Evolutionary conservation across 2,329 filamentous ascomycete genomes (phyloP), one percentile per base, ranked within the genome.

Genomic region (Botrytis porri): DNA sequence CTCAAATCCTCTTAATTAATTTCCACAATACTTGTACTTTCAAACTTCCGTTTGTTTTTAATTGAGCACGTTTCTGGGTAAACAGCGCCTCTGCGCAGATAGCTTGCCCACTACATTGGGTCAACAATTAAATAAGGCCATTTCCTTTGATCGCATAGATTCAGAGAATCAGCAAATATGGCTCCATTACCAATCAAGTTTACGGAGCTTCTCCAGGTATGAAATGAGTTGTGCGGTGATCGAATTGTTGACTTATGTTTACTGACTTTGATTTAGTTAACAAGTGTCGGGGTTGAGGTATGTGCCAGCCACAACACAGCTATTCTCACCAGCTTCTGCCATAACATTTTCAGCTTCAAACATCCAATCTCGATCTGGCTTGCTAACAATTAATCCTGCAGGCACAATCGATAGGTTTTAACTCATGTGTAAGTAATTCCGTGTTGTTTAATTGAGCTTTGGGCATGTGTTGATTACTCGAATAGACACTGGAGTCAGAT

Each of bases 401-500:
- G 90, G 88, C 87, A 81, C 83, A 85, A 78, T 91, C 91, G 75
- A 95, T 96, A 87, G 91, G 92, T 81, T 96, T 95, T 87, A 94
- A 95, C 84, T 92, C 92, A 83, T 95, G 92, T 86, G 92, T 95
- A 88, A 85, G 90, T 87, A 70, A 73, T 73, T 71, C 72, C 73
- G 73, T 67, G 75, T 32, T 41, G 7, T 63, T 54, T 67, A 71
- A 43, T 45, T 60, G 29, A 60, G n/a, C 54, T 45, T 62, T 59
- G n/a, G 25, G 20, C 45, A 74, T 75, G 65, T 57, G 59, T 62
- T 74, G 37, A 75, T 72, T 57, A 74, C 43, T 75, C 70, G 64
- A 73, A 78, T 79, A 98, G 95, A 99, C 96, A 83, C 89, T 99
- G 85, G 96, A 99, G 88, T 99, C 96, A 82, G 96, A 99, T 84